These are phyloP conservation scores for Kandelia obovata DNA, from an alignment of 345 rosid species.

Conservation along the genomic window DNA sequence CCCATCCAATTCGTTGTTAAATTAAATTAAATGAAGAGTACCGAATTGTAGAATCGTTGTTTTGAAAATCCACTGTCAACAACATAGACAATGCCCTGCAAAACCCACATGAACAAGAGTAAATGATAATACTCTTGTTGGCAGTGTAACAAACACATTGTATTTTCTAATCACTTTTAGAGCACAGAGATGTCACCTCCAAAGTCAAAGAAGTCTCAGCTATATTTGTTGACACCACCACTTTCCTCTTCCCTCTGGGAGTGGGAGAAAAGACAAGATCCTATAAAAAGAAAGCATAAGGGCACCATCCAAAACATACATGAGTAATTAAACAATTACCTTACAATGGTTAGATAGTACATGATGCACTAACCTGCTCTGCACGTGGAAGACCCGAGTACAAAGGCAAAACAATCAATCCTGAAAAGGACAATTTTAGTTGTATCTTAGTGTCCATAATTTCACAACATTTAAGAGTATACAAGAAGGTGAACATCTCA, in stretches of 20 bases:
- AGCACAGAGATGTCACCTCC: constrained; percentile 50
- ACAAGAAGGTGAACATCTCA: no score
- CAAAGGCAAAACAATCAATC: constrained; percentile 68
- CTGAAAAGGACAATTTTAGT: constrained; percentile 36
- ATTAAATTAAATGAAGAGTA: constrained; percentile 29
- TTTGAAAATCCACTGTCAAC: constrained; percentile 95
- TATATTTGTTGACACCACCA: constrained; percentile 84
- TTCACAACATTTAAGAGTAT: no score
- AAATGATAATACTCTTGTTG: constrained; percentile 10
- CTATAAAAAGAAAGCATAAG: constrained; percentile 34
- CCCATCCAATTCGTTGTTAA: constrained; percentile 1
- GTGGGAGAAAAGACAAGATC: constrained; percentile 82
- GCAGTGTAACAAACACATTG: constrained; percentile 2
- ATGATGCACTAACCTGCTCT: constrained; percentile 53
- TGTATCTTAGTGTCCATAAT: no score
- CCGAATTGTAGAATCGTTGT: constrained; percentile 94
- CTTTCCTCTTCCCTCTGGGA: constrained; percentile 91
- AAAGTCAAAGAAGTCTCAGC: constrained; percentile 94
- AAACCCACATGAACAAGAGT: constrained; percentile 17
- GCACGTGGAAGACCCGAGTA: constrained; percentile 88
- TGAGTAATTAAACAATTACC: constrained; percentile 5
- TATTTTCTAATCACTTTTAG: constrained; percentile 1
- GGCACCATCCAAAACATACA: background rate
- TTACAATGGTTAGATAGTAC: background rate
- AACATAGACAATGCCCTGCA: constrained; percentile 92